phyloP scores from a whole-genome alignment of 768 basidiomycete genomes.

The Mycena galopus region DNA sequence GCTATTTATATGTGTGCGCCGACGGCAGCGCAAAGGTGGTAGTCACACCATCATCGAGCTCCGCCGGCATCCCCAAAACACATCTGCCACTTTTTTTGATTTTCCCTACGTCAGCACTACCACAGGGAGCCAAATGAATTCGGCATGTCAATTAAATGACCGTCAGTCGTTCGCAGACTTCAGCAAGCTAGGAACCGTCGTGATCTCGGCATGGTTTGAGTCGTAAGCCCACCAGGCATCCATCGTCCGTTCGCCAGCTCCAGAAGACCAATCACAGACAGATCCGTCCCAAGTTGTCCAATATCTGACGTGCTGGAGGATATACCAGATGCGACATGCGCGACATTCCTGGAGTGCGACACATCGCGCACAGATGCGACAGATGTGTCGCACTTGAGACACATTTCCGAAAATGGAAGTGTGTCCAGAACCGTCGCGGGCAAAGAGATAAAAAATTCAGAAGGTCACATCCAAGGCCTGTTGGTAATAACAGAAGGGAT shows the following conservation, averaged over 20 bases:
- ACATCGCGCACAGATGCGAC: too few relatives aligned
- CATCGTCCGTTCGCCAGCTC: slow-evolving; percentile 11
- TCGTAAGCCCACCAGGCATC: slow-evolving; percentile 9
- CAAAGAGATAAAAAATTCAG: too few relatives aligned
- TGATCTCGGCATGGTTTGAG: not conserved
- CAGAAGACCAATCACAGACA: slow-evolving; percentile 12
- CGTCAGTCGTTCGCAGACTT: not conserved
- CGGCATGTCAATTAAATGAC: slow-evolving; percentile 12
- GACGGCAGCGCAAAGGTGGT: not conserved
- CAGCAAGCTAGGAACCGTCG: not conserved
- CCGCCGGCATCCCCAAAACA: slow-evolving; percentile 10
- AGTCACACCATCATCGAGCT: slow-evolving; percentile 1
- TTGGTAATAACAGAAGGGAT: too few relatives aligned
- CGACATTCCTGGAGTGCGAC: too few relatives aligned
- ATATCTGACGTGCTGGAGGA: slow-evolving; percentile 23
- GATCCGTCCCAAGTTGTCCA: slow-evolving; percentile 6
- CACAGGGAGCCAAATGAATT: not conserved
- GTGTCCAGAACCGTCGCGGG: too few relatives aligned
- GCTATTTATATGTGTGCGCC: too few relatives aligned
- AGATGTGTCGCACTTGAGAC: too few relatives aligned
- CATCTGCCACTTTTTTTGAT: slow-evolving; percentile 1
- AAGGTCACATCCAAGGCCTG: too few relatives aligned
- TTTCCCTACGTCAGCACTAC: not conserved
- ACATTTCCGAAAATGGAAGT: too few relatives aligned
- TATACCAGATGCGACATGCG: too few relatives aligned